Conservation (phyloP, 1,284 basidiomycete species). For the Microbotryum saponariae region DNA sequence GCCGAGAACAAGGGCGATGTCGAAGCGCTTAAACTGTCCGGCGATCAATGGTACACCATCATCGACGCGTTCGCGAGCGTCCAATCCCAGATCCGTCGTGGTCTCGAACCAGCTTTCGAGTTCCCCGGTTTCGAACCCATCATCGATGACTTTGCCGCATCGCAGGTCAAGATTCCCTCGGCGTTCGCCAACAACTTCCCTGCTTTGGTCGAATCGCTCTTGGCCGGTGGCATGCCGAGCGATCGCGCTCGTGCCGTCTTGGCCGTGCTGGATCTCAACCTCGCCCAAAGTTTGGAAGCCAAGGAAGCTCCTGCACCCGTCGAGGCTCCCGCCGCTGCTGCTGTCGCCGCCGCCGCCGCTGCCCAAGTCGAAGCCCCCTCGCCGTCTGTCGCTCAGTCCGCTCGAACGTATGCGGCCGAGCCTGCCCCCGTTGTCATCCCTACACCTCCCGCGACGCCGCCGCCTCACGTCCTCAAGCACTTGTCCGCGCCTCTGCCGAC, state of each 20-base stretch:
- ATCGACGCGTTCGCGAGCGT: constrained; percentile 24
- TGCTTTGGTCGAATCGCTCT: constrained; percentile 12
- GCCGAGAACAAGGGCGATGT: background rate
- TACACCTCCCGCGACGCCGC: constrained; percentile 25
- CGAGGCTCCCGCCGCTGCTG: constrained; percentile 9
- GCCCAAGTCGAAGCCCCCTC: constrained; percentile 15
- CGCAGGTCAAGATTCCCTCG: constrained; percentile 11
- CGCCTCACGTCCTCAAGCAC: constrained; percentile 9
- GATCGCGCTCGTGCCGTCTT: constrained; percentile 1
- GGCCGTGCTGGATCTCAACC: constrained; percentile 23
- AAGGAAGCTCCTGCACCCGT: constrained; percentile 13
- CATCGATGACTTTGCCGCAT: constrained; percentile 21
- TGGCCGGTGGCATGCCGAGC: background rate
- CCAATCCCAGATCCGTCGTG: constrained; percentile 1
- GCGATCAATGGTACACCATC: constrained; percentile 26
- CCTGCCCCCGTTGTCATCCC: constrained; percentile 3
- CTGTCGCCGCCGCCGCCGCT: background rate
- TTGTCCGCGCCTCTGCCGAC: constrained; percentile 7
- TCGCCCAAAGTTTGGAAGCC: constrained; percentile 20
- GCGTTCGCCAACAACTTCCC: constrained; percentile 7
- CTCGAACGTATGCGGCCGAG: constrained; percentile 8
- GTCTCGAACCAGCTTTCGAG: constrained; percentile 2
- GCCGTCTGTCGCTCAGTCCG: background rate
- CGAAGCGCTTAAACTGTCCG: background rate
- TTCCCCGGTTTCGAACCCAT: constrained; percentile 27